These are phyloP conservation scores for Tuber umbilicatum DNA, from an alignment of 495 filamentous ascomycete species.

Conservation along the genomic window DNA sequence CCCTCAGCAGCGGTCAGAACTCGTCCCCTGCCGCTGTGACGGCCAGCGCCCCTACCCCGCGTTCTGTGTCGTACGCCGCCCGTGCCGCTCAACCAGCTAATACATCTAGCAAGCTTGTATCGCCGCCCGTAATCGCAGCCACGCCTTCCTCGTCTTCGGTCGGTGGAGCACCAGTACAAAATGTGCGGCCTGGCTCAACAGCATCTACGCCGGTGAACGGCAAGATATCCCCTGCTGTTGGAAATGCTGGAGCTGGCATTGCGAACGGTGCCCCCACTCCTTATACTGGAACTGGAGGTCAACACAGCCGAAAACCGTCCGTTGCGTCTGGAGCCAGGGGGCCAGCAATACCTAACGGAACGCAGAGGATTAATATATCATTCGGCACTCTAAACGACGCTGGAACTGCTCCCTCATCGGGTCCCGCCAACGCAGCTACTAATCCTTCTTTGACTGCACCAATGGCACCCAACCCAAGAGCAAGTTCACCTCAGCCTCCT, in stretches of 20 bases:
- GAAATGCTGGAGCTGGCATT: slow-evolving; percentile 35
- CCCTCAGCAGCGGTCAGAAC: slow-evolving; percentile 38
- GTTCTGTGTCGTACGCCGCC: slow-evolving; percentile 40
- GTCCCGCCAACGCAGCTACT: slow-evolving; percentile 37
- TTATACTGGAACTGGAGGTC: slow-evolving; percentile 30
- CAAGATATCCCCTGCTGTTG: slow-evolving; percentile 39
- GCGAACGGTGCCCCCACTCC: slow-evolving; percentile 33
- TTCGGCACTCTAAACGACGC: slow-evolving; percentile 38
- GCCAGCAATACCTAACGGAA: slow-evolving; percentile 40
- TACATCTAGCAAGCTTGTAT: slow-evolving; percentile 30
- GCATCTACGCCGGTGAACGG: slow-evolving; percentile 42
- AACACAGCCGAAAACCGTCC: slow-evolving; percentile 40
- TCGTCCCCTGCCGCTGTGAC: slow-evolving; percentile 42
- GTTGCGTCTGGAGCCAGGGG: slow-evolving; percentile 39
- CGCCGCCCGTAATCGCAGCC: slow-evolving; percentile 30
- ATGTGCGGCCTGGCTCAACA: slow-evolving; percentile 38
- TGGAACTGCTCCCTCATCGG: slow-evolving; percentile 32
- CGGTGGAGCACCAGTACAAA: slow-evolving; percentile 40
- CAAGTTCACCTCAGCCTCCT: slow-evolving; percentile 40
- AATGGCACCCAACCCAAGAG: slow-evolving; percentile 37
- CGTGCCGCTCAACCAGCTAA: slow-evolving; percentile 15
- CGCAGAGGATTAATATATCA: slow-evolving; percentile 32
- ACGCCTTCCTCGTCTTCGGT: slow-evolving; percentile 30
- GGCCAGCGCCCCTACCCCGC: slow-evolving; percentile 42
- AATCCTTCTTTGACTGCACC: slow-evolving; percentile 42